A percentile compares a stretch with the other conserved stretches of the same genome.
Conservation (phyloP, 1,139 yeast species). For the Saccharomyces pastorianus region DNA sequence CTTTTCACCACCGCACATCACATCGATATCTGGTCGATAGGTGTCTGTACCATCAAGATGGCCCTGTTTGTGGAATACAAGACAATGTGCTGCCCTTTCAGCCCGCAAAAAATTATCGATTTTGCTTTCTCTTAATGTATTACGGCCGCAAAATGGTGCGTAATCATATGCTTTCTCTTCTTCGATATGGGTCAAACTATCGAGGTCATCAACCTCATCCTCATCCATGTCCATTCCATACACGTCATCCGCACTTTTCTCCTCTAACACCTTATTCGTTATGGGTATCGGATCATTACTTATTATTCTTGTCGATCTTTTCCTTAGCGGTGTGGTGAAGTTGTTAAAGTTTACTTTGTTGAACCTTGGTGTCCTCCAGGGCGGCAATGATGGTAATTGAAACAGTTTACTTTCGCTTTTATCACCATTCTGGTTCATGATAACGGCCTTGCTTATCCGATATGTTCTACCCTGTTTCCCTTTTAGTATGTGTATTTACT, state of each 20-base stretch:
- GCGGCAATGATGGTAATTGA: constrained; percentile 26
- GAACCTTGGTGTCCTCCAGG: constrained; percentile 23
- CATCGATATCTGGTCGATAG: constrained; percentile 24
- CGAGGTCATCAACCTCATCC: neutral
- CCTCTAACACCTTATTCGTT: neutral
- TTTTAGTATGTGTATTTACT: neutral
- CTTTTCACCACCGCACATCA: constrained; percentile 23
- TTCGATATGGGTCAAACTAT: constrained; percentile 2
- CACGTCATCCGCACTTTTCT: neutral
- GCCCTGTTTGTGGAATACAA: constrained; percentile 22
- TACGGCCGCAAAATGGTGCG: constrained; percentile 19
- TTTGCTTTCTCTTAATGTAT: constrained; percentile 21
- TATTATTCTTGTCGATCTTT: constrained; percentile 12
- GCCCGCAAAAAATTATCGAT: constrained; percentile 14
- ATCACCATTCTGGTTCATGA: constrained; percentile 1
- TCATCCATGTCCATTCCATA: neutral
- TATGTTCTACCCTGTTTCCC: neutral
- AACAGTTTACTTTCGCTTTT: constrained; percentile 9
- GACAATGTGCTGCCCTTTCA: constrained; percentile 28
- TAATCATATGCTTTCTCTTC: constrained; percentile 16
- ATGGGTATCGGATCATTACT: neutral
- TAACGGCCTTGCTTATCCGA: neutral
- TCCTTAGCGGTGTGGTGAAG: constrained; percentile 17
- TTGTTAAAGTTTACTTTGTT: constrained; percentile 7
- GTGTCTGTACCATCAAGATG: constrained; percentile 10